Base-by-base conservation (phyloP, 192 early-diverging fungal species). In the Chytriomyces hyalinus region DNA sequence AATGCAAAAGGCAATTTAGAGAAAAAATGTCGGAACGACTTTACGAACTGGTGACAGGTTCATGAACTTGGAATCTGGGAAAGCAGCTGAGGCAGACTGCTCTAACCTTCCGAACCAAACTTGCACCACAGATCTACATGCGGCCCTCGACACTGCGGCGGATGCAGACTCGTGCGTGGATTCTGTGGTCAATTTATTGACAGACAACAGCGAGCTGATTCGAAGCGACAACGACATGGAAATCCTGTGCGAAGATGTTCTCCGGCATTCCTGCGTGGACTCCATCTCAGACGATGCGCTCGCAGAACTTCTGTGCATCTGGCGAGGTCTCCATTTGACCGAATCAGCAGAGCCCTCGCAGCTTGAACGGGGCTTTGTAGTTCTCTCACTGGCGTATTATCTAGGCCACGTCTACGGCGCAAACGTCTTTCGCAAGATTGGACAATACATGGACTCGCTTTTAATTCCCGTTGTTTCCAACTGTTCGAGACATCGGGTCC, bases 391-490 rank as follows among this genome's bases (percentile, higher is more conserved):
- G 13, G 51, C 79, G 10, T 69, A 74, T 53, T 67, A 72, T 22
- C 75, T 82, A 6, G 77, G 69, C 5, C 45, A 80, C 7, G 28
- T 51, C 13, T 78, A 26, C 43, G 63, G 71, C n/a, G 75, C 76
- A 10, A 80, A 80, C 49, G 73, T 80, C 17, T 75, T 78, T 44
- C 78, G 84, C 11, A 67, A 73, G 28, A 60, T 85, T 49, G 69
- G 49, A 13, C 45, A 22, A 10, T 6, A 49, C 7, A 61, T 79
- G 77, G 65, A 62, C 61, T 20, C 22, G 5, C 13, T 73, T 11
- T 36, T 72, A 9, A 20, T 70, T 13, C 63, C 61, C 15, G 61
- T 51, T 15, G 70, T 57, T 53, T 45, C 43, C 57, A 17, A 26
- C 26, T 36, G 49, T 22, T 60, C 72, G 17, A 8, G 10, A 1